These are phyloP conservation scores for Polygonum maritimum DNA, from an alignment of 148 eudicot species.

Conservation along the genomic window DNA sequence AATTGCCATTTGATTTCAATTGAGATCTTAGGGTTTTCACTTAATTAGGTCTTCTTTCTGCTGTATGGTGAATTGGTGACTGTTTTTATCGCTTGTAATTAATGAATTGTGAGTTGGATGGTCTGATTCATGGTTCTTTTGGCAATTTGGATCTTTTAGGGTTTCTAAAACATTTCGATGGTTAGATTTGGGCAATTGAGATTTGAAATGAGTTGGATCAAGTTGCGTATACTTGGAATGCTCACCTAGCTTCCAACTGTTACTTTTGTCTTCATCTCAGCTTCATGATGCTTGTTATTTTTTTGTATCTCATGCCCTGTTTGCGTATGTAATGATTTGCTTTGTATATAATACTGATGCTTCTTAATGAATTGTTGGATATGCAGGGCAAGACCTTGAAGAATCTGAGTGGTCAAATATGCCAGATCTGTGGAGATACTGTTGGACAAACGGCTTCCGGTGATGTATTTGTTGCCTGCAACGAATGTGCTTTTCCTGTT, in stretches of 20 bases:
- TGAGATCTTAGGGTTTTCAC: neutral
- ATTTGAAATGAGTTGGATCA: neutral
- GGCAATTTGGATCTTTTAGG: too few relatives aligned
- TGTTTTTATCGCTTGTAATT: neutral
- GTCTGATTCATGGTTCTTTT: too few relatives aligned
- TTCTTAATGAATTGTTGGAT: neutral
- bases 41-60: neutral
- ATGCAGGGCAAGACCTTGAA: conserved; percentile 56
- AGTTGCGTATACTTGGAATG: too few relatives aligned
- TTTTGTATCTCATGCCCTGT: neutral
- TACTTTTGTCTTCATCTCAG: neutral
- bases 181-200: neutral
- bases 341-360: neutral
- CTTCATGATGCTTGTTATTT: neutral
- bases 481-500: conserved; percentile 75
- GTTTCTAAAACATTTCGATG: too few relatives aligned
- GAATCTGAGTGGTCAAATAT: conserved; percentile 53
- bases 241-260: neutral
- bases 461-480: conserved; percentile 67
- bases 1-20: neutral
- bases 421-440: conserved; percentile 71
- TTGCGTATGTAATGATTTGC: neutral
- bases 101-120: too few relatives aligned
- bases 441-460: conserved; percentile 44
- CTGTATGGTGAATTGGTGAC: neutral